These are phyloP conservation scores for Colletotrichum ledebouriae DNA, from an alignment of 2,329 filamentous ascomycete species.

Conservation along the genomic window DNA sequence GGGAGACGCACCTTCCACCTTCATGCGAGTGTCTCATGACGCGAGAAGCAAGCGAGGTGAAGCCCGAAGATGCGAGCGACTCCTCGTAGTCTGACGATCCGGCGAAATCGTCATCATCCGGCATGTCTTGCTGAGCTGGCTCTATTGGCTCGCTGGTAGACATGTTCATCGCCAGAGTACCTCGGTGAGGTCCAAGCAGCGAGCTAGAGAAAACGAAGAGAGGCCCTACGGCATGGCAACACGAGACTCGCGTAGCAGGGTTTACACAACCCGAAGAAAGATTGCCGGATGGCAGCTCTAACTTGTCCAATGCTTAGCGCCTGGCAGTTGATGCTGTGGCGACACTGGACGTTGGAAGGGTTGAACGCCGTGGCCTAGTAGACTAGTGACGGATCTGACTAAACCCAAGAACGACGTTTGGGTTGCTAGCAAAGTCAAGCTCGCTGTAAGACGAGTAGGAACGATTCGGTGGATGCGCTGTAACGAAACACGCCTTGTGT, in stretches of 20 bases:
- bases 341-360: no score
- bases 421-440: not conserved
- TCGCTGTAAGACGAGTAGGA: not conserved
- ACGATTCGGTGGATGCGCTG: not conserved
- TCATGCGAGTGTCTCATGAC: slow-evolving; percentile 42
- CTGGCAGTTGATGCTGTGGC: no score
- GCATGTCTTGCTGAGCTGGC: slow-evolving; percentile 29
- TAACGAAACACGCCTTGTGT: slow-evolving; percentile 1
- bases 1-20: slow-evolving; percentile 41
- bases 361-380: not conserved
- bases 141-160: slow-evolving; percentile 38
- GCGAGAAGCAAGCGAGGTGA: slow-evolving; percentile 53
- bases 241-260: not conserved
- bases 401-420: not conserved
- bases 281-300: not conserved
- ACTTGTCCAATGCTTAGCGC: no score
- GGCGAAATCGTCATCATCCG: slow-evolving; percentile 43
- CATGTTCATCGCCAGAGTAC: slow-evolving; percentile 27
- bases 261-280: not conserved
- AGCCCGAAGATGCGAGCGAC: slow-evolving; percentile 55
- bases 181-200: not conserved
- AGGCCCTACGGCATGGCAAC: slow-evolving; percentile 10
- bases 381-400: not conserved
- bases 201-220: not conserved
- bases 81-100: slow-evolving; percentile 57